Evolutionary conservation across 768 basidiomycete genomes (phyloP), one percentile per base, ranked within the genome.

Genomic region (Leccinum incarnatum): DNA sequence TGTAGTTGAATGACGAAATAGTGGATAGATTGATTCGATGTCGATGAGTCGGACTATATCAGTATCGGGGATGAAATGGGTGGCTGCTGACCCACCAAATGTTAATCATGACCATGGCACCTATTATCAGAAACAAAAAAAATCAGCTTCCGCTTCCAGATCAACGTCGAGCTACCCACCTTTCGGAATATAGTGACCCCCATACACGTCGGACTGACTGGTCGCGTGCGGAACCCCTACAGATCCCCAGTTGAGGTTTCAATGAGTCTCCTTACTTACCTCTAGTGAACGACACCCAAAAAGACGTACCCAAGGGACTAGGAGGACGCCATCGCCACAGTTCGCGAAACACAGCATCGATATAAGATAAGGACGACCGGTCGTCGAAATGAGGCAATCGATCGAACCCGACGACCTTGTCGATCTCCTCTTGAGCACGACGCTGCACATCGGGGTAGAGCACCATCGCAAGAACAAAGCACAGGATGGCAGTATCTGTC

Each of bases 301-400:
- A n/a, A 11, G 11, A 58, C 53, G 5, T 25, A 62, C 63, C 57
- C 45, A 64, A 46, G 12, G 60, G 65, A 40, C n/a, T 52, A 25
- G 56, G 25, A 0, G 62, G 59, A 14, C 51, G 59, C 72, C 66
- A 72, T 54, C 71, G 61, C 45, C 66, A 19, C 6, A 67, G 15
- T 50, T 73, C 72, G 32, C 63, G 67, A 23, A 67, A 53, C 17
- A 72, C 29, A 0, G 69, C 67, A 5, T 69, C 62, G 4, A 71
- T 32, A 54, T 69, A 73, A 5, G 72, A 68, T 34, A 74, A 62
- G 14, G 51, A 60, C 7, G 60, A 40, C 36, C 57, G 57, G 47
- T 74, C 72, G 2, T 58, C 57, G n/a, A 68, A 70, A 23, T 57
- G 62, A 9, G 72, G 73, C 3, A 72, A 51, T 14, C 65, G 54